Percentiles rank a stretch among this genome's conserved stretches.
These are phyloP conservation scores for Annulohypoxylon maeteangense DNA, from an alignment of 495 filamentous ascomycete species.

Conservation along the genomic window DNA sequence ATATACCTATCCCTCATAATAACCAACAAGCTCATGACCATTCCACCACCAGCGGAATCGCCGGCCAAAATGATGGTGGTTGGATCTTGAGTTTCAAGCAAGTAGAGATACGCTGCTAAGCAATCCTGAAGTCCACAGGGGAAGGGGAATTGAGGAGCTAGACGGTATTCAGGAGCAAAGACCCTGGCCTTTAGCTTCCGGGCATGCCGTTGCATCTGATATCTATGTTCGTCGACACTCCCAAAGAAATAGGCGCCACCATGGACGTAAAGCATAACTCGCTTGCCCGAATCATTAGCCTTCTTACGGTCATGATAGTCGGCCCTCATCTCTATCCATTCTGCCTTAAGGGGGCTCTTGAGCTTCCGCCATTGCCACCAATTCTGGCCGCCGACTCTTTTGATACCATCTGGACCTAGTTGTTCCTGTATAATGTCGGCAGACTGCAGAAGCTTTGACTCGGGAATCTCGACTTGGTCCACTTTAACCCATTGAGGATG, in stretches of 20 bases:
- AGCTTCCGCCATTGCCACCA: slow-evolving; percentile 95
- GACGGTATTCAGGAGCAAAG: slow-evolving; percentile 86
- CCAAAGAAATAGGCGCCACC: slow-evolving; percentile 81
- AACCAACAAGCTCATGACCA: slow-evolving; percentile 84
- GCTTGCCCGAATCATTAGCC: slow-evolving; percentile 65
- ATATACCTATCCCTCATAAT: slow-evolving; percentile 82
- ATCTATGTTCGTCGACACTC: slow-evolving; percentile 92
- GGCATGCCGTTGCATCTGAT: slow-evolving; percentile 95
- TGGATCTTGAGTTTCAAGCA: slow-evolving; percentile 77
- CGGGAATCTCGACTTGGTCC: slow-evolving; percentile 75
- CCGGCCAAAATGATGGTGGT: slow-evolving; percentile 83
- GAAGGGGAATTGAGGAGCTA: slow-evolving; percentile 94
- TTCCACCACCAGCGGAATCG: slow-evolving; percentile 90
- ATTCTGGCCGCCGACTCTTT: slow-evolving; percentile 77
- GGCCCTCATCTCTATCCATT: slow-evolving; percentile 95
- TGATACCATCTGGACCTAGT: slow-evolving; percentile 78
- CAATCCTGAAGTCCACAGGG: slow-evolving; percentile 92
- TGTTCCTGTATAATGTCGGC: slow-evolving; percentile 72
- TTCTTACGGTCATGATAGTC: slow-evolving; percentile 79
- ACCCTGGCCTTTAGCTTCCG: slow-evolving; percentile 90
- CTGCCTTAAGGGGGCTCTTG: slow-evolving; percentile 72
- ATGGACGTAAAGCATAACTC: slow-evolving; percentile 93
- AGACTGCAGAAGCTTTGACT: slow-evolving; percentile 67
- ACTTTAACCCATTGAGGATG: slow-evolving; percentile 88
- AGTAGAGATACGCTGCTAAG: slow-evolving; percentile 83